Conservation (phyloP, 2,329 filamentous ascomycete species). For the Bipolaris bicolor region DNA sequence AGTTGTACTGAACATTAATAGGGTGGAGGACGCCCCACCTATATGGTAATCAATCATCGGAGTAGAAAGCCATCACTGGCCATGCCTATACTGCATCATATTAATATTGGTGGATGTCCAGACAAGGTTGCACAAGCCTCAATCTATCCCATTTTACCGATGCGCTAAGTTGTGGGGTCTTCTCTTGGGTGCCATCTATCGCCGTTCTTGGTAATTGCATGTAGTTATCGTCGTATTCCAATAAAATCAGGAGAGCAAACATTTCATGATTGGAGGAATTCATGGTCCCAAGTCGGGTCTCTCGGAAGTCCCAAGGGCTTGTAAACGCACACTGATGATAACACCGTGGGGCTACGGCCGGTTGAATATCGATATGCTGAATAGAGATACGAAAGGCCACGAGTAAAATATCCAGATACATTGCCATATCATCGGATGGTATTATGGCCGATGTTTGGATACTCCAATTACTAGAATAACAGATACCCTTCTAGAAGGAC, state of each 20-base stretch:
- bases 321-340: background rate
- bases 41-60: background rate
- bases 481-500: conserved; percentile 1
- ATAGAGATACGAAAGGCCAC: background rate
- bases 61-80: background rate
- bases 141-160: conserved; percentile 21
- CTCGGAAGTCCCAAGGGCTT: background rate
- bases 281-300: background rate
- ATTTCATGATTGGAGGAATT: conserved; percentile 8
- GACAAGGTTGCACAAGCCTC: conserved; percentile 20
- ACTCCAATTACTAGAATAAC: conserved; percentile 6
- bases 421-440: conserved; percentile 1
- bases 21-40: conserved; percentile 10
- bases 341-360: conserved; percentile 3
- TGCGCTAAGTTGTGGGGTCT: conserved; percentile 24
- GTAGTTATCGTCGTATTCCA: no score
- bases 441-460: conserved; percentile 19
- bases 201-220: no score
- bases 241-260: background rate
- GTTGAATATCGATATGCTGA: conserved; percentile 2
- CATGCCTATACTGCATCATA: background rate
- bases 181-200: background rate
- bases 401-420: background rate
- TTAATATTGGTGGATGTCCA: conserved; percentile 11
- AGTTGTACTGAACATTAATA: conserved; percentile 6